Base-by-base conservation (phyloP, 805 yeast genomes). In the Cyberlindnera mycetangii region DNA sequence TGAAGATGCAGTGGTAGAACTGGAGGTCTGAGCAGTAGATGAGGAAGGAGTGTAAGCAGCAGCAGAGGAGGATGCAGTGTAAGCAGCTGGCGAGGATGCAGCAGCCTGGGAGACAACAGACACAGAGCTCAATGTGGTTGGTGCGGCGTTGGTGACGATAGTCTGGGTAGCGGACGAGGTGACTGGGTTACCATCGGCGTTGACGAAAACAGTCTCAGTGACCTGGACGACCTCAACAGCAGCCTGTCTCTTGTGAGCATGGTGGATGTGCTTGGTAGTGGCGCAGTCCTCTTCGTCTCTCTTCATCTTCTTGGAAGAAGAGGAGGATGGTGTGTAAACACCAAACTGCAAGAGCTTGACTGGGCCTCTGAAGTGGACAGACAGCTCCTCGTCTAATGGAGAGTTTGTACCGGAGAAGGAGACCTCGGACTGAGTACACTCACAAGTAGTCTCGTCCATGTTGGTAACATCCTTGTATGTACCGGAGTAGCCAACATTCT, bases 281-380 rank as follows among this genome's bases (percentile, higher is more conserved):
- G 62, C 56, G 16, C 42, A 48, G 38, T 51, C 44, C 9, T 60
- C 68, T 15, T 48, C 63, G 32, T 68, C 74, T 64, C 74, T 74
- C 58, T 70, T 73, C 27, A 41, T 41, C 54, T 70, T 64, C 41
- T 66, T 49, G 22, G 68, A 50, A 32, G 72, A 58, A 34, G 71
- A 56, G n/a, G 74, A 54, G 20, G 77, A 61, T 52, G 88, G 90
- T 60, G 83, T 81, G 75, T 90, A 93, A 44, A 88, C 97, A 66
- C 90, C 97, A 62, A 93, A 89, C 69, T 88, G 88, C 60, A 73
- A 69, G 62, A 89, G 78, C 62, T 78, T 75, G 56, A 89, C 61
- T 30, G 96, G 96, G 58, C 96, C 96, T 74, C 96, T 83, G 74
- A 88, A 85, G 67, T 89, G 96, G 48, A 89, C 81, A 28, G 95